phyloP scores from a whole-genome alignment of 495 filamentous ascomycete genomes.

The Talaromyces nanjingensis region DNA sequence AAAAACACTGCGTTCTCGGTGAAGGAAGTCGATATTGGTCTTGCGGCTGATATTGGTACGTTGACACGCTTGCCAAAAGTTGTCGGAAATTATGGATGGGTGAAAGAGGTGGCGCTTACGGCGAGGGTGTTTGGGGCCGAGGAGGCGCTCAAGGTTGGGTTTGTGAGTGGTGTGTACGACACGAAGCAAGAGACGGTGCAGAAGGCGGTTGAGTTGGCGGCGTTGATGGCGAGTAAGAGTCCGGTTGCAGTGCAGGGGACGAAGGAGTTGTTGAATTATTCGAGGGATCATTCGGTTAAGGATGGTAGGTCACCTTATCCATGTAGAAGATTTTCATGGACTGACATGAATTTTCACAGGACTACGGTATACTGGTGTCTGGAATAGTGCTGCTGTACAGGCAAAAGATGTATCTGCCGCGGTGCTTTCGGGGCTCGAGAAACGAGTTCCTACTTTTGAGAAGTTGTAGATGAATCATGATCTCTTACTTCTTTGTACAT shows the following conservation, averaged over 20 bases:
- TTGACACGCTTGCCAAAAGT: constrained; percentile 78
- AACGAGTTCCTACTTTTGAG: constrained; percentile 74
- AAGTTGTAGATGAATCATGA: constrained; percentile 55
- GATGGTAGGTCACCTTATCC: constrained; percentile 52
- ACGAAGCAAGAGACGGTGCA: constrained; percentile 54
- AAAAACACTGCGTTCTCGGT: constrained; percentile 62
- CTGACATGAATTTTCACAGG: constrained; percentile 32
- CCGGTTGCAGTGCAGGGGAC: constrained; percentile 90
- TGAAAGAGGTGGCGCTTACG: constrained; percentile 81
- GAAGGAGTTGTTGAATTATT: constrained; percentile 86
- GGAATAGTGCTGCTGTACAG: constrained; percentile 82
- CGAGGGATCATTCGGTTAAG: constrained; percentile 66
- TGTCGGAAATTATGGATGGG: constrained; percentile 72
- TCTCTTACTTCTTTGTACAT: neutral
- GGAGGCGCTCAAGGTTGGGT: constrained; percentile 76
- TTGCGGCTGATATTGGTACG: constrained; percentile 92
- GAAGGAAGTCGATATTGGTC: constrained; percentile 92
- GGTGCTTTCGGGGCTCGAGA: constrained; percentile 67
- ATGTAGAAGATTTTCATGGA: neutral
- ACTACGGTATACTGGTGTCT: constrained; percentile 74
- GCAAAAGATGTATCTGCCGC: constrained; percentile 70
- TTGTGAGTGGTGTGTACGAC: constrained; percentile 72
- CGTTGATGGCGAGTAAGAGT: constrained; percentile 69
- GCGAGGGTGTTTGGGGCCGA: constrained; percentile 69
- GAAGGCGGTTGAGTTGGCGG: constrained; percentile 59